Conservation (phyloP, 2,329 filamentous ascomycete species). For the Aspergillus sp. region DNA sequence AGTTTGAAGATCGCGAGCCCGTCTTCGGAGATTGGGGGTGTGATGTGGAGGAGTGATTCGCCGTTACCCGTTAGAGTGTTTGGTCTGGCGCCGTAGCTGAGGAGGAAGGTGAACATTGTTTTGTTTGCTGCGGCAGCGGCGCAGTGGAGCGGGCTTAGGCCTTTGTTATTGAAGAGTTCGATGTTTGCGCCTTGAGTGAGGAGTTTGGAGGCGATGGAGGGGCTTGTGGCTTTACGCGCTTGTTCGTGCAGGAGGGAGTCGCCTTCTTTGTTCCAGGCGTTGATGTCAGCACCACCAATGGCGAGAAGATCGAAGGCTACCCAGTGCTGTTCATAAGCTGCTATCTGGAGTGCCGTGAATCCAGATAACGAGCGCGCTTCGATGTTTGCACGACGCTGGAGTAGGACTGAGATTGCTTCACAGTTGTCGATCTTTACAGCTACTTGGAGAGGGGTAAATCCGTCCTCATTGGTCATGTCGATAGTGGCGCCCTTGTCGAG, state of each 20-base stretch:
- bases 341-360: constrained; percentile 27
- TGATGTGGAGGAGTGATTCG: constrained; percentile 32
- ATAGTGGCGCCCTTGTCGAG: constrained; percentile 29
- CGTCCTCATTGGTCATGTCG: constrained; percentile 25
- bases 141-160: constrained; percentile 30
- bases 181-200: constrained; percentile 28
- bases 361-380: constrained; percentile 24
- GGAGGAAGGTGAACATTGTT: constrained; percentile 25
- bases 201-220: constrained; percentile 23
- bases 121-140: constrained; percentile 29
- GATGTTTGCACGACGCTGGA: constrained; percentile 25
- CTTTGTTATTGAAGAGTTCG: constrained; percentile 27
- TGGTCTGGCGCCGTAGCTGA: constrained; percentile 24
- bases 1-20: constrained; percentile 28
- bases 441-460: constrained; percentile 30
- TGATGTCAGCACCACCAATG: constrained; percentile 31
- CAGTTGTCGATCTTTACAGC: constrained; percentile 29
- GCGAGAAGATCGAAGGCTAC: constrained; percentile 31
- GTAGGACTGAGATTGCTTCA: constrained; percentile 29
- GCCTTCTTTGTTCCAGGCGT: constrained; percentile 29
- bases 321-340: constrained; percentile 27
- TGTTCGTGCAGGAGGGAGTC: constrained; percentile 30
- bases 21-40: constrained; percentile 21
- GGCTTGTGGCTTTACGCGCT: constrained; percentile 14
- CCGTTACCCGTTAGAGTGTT: constrained; percentile 26